A percentile compares a stretch with the other conserved stretches of the same genome.
Evolutionary conservation across 2,329 filamentous ascomycete species (phyloP).

Genomic region (Aspergillus tamarii): DNA sequence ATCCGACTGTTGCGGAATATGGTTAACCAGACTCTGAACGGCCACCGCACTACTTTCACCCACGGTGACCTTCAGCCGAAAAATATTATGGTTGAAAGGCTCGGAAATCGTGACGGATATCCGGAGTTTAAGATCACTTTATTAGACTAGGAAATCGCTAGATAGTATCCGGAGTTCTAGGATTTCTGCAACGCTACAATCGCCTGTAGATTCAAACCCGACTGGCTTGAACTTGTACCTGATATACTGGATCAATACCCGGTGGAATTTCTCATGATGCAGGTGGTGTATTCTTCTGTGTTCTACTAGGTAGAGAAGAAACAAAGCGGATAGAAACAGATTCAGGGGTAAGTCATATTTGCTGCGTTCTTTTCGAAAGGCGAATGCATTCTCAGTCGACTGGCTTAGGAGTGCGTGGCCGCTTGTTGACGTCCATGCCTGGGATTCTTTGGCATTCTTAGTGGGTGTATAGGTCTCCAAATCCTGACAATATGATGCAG

Average conservation of each 20-base stretch:
- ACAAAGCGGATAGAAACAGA: too few species aligned
- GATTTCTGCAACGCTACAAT: slow-evolving; percentile 25
- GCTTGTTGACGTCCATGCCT: too few species aligned
- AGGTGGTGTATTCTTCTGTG: slow-evolving; percentile 15
- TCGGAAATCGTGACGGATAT: not conserved
- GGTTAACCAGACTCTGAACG: slow-evolving; percentile 19
- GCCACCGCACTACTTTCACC: slow-evolving; percentile 21
- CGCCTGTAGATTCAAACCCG: slow-evolving; percentile 17
- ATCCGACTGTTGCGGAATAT: not conserved
- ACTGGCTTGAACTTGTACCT: slow-evolving; percentile 20
- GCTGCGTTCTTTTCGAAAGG: too few species aligned
- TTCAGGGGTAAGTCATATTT: too few species aligned
- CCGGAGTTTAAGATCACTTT: slow-evolving; percentile 8
- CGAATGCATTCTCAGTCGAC: too few species aligned
- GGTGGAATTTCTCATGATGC: slow-evolving; percentile 20
- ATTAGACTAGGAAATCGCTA: slow-evolving; percentile 20
- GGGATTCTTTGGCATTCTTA: too few species aligned
- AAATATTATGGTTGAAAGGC: not conserved
- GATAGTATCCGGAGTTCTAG: slow-evolving; percentile 23
- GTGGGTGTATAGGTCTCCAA: too few species aligned
- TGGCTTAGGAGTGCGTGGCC: too few species aligned
- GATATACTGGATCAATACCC: slow-evolving; percentile 18
- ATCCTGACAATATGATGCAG: too few species aligned
- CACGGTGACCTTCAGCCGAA: slow-evolving; percentile 21
- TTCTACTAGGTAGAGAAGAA: slow-evolving; percentile 16